Base-by-base conservation (phyloP, 441 rosid genomes). In the Mallotus repandus region DNA sequence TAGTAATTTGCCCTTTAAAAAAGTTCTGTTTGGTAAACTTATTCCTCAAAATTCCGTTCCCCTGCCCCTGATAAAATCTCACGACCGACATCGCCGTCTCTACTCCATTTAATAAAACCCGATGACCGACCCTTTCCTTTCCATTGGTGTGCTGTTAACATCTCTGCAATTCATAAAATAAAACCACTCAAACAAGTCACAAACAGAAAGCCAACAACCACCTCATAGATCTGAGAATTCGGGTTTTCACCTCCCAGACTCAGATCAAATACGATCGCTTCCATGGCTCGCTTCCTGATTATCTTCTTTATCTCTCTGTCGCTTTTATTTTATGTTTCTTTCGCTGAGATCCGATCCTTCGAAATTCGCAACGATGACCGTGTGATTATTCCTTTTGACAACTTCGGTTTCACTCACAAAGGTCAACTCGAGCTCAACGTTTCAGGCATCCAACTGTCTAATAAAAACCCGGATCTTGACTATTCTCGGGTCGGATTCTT, bases 391-490 rank as follows among this genome's bases (percentile, higher is more conserved):
- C 96, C 89, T 2, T 78, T 95, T 71, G 96, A 95, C 75, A 88
- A 79, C 70, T 95, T 95, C 77, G 98, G 97, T 0, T 92, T 95
- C 85, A 89, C 94, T 64, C 97, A 90, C 92, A 66, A 79, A 12
- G 99, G 96, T 48, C 89, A 79, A 6, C 93, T 95, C 13, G 92
- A 89, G 82, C 97, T 95, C 74, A 83, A 83, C 70, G 88, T 81
- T 46, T 78, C 93, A 41, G 35, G 77, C 49, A 84, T 92, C 84
- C 46, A 66, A 4, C 87, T 91, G 72, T 85, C 88, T 16, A 71
- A 83, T 71, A 11, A 66, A 19, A 85, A 86, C 48, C 93, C 88
- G 4, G 90, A 90, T 69, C 90, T 87, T 13, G 95, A 91, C 74
- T 84, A 83, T 46, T 77, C 87, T 50, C 80, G 81, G 80, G 78